A percentile compares a stretch with the other conserved stretches of the same genome.
These are phyloP conservation scores for Sphagnurus paluster DNA, from an alignment of 1,284 basidiomycete species.

Conservation along the genomic window DNA sequence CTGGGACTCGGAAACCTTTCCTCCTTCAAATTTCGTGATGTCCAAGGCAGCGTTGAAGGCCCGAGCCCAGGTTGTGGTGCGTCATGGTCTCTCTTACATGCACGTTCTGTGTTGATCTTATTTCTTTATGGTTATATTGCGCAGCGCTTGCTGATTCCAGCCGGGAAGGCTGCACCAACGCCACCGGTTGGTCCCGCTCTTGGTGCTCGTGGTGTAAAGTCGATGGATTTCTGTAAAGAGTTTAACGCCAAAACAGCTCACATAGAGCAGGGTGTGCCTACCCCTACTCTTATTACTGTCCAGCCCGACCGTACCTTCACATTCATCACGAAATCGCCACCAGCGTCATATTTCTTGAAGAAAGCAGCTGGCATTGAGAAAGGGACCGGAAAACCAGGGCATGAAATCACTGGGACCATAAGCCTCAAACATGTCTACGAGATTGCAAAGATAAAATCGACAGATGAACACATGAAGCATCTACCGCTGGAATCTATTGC, in stretches of 20 bases:
- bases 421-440: constrained; percentile 98
- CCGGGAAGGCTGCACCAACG: constrained; percentile 94
- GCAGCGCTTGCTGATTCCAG: constrained; percentile 86
- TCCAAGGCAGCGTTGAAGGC: constrained; percentile 56
- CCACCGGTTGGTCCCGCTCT: constrained; percentile 97
- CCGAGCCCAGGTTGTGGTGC: constrained; percentile 65
- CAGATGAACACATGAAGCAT: constrained; percentile 85
- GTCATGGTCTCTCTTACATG: constrained; percentile 25
- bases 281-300: constrained; percentile 90
- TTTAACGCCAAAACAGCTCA: constrained; percentile 92
- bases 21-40: constrained; percentile 36
- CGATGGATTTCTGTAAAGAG: constrained; percentile 99
- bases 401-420: constrained; percentile 78
- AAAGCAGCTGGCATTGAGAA: constrained; percentile 90
- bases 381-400: constrained; percentile 80
- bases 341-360: constrained; percentile 91
- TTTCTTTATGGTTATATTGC: constrained; percentile 12
- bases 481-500: constrained; percentile 84
- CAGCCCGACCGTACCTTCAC: constrained; percentile 95
- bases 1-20: constrained; percentile 9
- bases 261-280: constrained; percentile 84
- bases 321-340: constrained; percentile 91
- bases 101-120: constrained; percentile 6
- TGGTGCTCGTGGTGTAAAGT: constrained; percentile 97
- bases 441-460: constrained; percentile 96